A percentile compares a stretch with the other conserved stretches of the same genome.
Conservation (phyloP, 768 basidiomycete genomes). For the Agrocybe praecox region DNA sequence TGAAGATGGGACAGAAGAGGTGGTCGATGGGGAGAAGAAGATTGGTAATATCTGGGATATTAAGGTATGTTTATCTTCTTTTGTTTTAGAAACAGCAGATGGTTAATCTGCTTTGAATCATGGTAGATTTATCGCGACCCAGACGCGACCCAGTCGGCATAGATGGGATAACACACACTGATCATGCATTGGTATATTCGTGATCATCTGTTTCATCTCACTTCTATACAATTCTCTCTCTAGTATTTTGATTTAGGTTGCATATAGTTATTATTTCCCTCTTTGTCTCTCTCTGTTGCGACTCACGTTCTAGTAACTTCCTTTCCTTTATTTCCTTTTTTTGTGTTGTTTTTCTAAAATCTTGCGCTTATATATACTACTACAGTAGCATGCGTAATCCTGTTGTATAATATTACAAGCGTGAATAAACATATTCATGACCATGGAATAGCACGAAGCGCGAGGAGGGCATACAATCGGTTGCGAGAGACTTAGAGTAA, state of each 20-base stretch:
- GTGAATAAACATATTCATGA: not conserved
- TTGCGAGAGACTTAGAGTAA: no score
- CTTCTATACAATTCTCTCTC: no score
- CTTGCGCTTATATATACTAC: not conserved
- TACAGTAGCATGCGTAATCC: not conserved
- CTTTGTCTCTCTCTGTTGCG: conserved; percentile 2
- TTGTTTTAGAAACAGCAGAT: not conserved
- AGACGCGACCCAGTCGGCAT: conserved; percentile 38
- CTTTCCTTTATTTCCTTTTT: not conserved
- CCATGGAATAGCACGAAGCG: no score
- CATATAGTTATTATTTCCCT: conserved; percentile 10
- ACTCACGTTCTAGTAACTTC: not conserved
- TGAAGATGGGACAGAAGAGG: conserved; percentile 15
- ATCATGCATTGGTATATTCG: no score
- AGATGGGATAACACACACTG: no score
- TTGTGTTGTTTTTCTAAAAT: not conserved
- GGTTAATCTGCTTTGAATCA: conserved; percentile 3
- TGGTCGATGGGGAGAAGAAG: conserved; percentile 30
- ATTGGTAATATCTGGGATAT: conserved; percentile 78
- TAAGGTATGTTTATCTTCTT: conserved; percentile 49
- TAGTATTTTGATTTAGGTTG: not conserved
- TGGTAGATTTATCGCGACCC: conserved; percentile 53
- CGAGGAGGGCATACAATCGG: no score
- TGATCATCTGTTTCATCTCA: no score
- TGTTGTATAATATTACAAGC: conserved; percentile 7